Base-by-base conservation (phyloP, 148 eudicot genomes). In the Diospyros lotus region DNA sequence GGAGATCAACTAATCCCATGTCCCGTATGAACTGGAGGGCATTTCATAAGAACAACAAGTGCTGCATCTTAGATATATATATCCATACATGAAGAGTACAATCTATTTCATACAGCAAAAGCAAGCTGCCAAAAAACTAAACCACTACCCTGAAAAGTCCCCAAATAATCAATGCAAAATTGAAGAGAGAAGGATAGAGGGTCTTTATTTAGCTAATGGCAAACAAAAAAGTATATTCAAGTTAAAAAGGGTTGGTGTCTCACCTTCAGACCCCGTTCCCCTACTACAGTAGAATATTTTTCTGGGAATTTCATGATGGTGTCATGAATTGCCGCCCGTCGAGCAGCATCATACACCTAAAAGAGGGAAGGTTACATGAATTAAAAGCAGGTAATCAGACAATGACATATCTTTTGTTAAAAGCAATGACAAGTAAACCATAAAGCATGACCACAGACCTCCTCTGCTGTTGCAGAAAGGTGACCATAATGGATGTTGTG, bases 251-350 rank as follows among this genome's bases (percentile, higher is more conserved):
- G 63, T 41, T n/a, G 73, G 73, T 70, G 53, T 55, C 73, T 70
- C 63, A 70, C 73, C 73, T 70, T 70, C 62, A 70, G 63, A 7
- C 73, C 73, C 17, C 98, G 88, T 84, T 94, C 98, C 80, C 98
- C 98, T 9, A 94, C 98, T 69, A 91, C 79, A 28, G 98, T 94
- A 15, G 85, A 82, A 84, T 94, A 94, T 70, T 91, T 90, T 46
- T 90, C 86, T 38, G 98, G 98, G 77, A 94, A 94, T 45, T 87
- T 94, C 97, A 94, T 86, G 54, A 94, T 91, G 7, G 97, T 94
- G 65, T 94, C 95, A 85, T 94, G 98, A 83, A 94, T 91, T 64
- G 97, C 90, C 64, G 98, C 98, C 63, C 39, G 46, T 55, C 73
- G 48, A 14, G 62, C 73, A 3, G 61, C 74, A 77, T 86, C 93